A percentile compares a stretch with the other conserved stretches of the same genome.
Conservation (phyloP, 352 stramenopile genomes). For the Blastocystis hominis region DNA sequence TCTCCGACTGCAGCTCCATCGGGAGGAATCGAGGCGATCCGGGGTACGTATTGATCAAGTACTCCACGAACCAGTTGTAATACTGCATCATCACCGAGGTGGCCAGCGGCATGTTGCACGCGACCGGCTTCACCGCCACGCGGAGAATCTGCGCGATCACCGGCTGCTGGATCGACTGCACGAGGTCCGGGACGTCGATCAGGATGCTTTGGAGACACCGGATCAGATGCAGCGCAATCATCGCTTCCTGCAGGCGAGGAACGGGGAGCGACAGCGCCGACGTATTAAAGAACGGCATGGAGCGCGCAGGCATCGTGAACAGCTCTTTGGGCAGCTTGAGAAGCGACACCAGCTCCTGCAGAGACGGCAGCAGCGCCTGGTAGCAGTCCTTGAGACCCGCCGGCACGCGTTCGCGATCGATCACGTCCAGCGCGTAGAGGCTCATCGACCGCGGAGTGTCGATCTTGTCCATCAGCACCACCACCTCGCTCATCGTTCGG, state of each 20-base stretch:
- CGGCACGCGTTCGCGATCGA: background rate
- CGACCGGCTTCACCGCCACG: background rate
- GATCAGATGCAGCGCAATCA: background rate
- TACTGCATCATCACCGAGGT: constrained; percentile 2
- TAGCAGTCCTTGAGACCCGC: background rate
- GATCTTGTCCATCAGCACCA: constrained; percentile 27
- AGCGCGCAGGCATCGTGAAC: background rate
- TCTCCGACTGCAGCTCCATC: constrained; percentile 20
- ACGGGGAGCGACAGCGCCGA: background rate
- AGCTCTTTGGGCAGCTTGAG: background rate
- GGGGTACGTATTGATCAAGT: constrained; percentile 54
- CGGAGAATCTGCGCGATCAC: background rate
- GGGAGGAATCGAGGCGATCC: constrained; percentile 46
- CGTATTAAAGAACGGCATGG: constrained; percentile 44
- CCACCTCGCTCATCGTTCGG: background rate
- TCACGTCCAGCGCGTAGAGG: constrained; percentile 32
- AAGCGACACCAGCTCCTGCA: background rate
- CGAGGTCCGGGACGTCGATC: background rate
- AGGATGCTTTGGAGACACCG: background rate
- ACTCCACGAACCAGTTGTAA: constrained; percentile 55
- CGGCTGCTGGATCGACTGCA: background rate
- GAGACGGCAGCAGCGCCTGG: background rate
- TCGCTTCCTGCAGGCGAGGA: background rate
- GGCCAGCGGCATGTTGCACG: background rate
- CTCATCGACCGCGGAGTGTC: constrained; percentile 3